These are phyloP conservation scores for Eucalyptus globulus DNA, from an alignment of 345 rosid species.

Conservation along the genomic window DNA sequence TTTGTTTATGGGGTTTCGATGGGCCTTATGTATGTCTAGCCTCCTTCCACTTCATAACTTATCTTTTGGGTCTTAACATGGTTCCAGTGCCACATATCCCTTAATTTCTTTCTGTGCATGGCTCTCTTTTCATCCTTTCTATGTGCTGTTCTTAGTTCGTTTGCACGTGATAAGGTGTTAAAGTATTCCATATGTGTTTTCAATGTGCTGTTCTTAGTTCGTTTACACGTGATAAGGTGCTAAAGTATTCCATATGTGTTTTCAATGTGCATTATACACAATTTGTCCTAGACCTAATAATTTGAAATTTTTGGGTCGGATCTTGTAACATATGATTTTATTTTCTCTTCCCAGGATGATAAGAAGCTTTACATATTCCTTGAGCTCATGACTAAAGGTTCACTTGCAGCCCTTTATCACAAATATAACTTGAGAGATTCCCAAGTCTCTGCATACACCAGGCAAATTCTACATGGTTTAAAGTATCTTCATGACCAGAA, in stretches of 20 bases:
- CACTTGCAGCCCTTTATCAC: constrained; percentile 53
- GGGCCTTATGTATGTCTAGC: background rate
- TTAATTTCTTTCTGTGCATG: background rate
- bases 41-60: background rate
- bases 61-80: background rate
- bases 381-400: constrained; percentile 48
- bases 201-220: background rate
- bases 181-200: background rate
- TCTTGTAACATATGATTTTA: background rate
- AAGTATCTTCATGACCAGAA: constrained; percentile 66
- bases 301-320: background rate
- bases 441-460: constrained; percentile 58
- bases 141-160: background rate
- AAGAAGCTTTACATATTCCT: constrained; percentile 18
- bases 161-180: background rate
- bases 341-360: constrained; percentile 35
- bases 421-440: constrained; percentile 49
- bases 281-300: background rate
- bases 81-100: background rate
- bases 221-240: background rate
- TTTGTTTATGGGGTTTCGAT: background rate
- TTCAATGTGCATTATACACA: background rate
- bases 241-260: background rate
- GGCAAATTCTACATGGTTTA: constrained; percentile 69
- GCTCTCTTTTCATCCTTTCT: background rate